Evolutionary conservation across 2,329 filamentous ascomycete genomes (phyloP), one percentile per base, ranked within the genome.

Genomic region (Penicillium vulpinum): DNA sequence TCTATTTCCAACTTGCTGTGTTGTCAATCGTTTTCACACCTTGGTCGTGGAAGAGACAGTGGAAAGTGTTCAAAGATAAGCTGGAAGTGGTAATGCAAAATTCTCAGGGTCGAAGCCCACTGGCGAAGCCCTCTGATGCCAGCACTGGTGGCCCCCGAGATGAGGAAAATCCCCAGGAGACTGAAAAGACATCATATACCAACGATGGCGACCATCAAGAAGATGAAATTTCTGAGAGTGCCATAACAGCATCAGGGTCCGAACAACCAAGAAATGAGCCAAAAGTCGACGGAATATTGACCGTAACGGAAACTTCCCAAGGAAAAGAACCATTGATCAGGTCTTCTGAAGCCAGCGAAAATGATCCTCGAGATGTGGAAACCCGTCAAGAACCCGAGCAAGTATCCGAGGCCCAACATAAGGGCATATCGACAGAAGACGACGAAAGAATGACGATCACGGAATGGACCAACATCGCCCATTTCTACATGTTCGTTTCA

Each of bases 401-500:
- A 31, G 26, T 8, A 21, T 21, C 7, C 8, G 5, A 31, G 28
- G 6, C 43, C 5, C 13, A 31, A 46, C 13, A 22, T 0, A 5
- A 1, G 28, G 13, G 2, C 2, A 16, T 5, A 11, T 26, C 5
- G 4, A 1, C 29, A 33, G 29, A 33, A 18, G 24, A 54, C 31
- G 22, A 54, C 39, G 44, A 49, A 43, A 40, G 21, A 11, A 4
- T 54, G 21, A 36, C n/a, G 24, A 40, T 54, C 26, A 38, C 5
- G 24, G 38, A 33, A 48, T 29, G 28, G 4, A 26, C 40, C 33
- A 39, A 33, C 5, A 13, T 51, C n/a, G 4, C 47, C 11, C 22
- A 45, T 40, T 35, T 56, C 39, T 56, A 51, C 16, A 51, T 56
- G 26, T 46, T 46, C n/a, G 28, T 28, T 24, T 39, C 35, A 6